Percentiles rank a stretch among this genome's conserved stretches.
phyloP scores from a whole-genome alignment of 768 basidiomycete genomes.

The Tephrocybe rancida region DNA sequence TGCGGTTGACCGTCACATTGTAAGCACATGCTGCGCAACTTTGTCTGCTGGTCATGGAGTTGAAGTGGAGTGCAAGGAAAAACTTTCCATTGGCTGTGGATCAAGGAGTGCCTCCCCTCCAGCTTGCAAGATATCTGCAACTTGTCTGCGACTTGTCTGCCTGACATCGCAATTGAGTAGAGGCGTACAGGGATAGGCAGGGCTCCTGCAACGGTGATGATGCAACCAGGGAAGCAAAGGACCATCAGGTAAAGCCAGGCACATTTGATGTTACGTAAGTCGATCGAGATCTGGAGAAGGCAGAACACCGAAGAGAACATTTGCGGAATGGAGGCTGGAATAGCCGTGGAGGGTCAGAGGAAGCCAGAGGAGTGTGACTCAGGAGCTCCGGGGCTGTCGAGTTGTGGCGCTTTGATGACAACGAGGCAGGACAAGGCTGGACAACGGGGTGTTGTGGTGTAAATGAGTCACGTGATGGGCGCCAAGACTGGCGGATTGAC shows the following conservation, averaged over 20 bases:
- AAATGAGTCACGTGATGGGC: conserved; percentile 9
- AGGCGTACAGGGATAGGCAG: too few species aligned
- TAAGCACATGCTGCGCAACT: too few species aligned
- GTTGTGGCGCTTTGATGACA: not conserved
- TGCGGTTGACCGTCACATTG: too few species aligned
- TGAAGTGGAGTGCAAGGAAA: not conserved
- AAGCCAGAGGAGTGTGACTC: too few species aligned
- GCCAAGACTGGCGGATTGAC: conserved; percentile 11
- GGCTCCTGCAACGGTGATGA: not conserved
- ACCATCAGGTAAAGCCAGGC: conserved; percentile 6
- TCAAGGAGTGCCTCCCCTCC: not conserved
- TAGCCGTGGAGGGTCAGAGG: too few species aligned
- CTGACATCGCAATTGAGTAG: conserved; percentile 1
- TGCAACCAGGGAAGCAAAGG: not conserved
- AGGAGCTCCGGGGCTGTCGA: too few species aligned
- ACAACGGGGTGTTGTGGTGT: too few species aligned
- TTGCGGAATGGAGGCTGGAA: too few species aligned
- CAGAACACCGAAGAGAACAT: not conserved
- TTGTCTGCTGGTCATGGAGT: not conserved
- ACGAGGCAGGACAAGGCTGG: too few species aligned
- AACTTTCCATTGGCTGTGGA: too few species aligned
- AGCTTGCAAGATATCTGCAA: conserved; percentile 1
- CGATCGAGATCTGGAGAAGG: conserved; percentile 16
- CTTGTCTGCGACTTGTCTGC: not conserved
- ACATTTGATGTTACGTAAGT: conserved; percentile 12